Base-by-base conservation (phyloP, 139 green algal species). In the Tetradesmus lagerheimii region DNA sequence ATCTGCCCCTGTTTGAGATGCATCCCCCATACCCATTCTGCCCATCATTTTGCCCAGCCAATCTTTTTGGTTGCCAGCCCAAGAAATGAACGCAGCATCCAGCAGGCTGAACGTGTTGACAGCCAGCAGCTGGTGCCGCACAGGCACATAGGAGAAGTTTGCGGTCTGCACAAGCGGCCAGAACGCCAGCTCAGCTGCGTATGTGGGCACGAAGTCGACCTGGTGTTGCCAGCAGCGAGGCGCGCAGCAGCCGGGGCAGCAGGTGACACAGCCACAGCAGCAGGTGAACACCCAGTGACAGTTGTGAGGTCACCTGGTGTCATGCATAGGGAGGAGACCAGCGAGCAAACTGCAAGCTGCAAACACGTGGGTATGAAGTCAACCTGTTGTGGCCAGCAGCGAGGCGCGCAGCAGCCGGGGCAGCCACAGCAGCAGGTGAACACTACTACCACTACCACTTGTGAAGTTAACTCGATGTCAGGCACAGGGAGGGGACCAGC, bases 81-180 rank as follows among this genome's bases (percentile, higher is more conserved):
- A 95, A 25, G 57, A 91, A 1, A 95, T 90, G 79, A 95, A 95
- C 3, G 90, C 88, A 8, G 90, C 91, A 80, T 95, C 93, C 29
- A 95, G 29, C 20, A 96, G 79, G 2, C 89, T 92, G 41, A 94
- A 89, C 29, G 41, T 87, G 87, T 96, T 96, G 45, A 96, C 93
- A 11, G 90, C 93, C 75, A 96, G 90, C 91, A 96, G 90, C 90
- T 96, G 94, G 76, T 96, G 94, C 75, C 93, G 34, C 25, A 95
- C 80, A 1, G 94, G 94, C 11, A 89, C 85, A 16, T 57, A 34
- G 0, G 67, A 75, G 47, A 89, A 89, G 71, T 89, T 89, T 15
- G 80, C 16, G 34, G 81, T 77, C 80, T 91, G 88, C 64, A 91
- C 80, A n/a, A 84, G 3, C 5, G 93, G 93, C 93, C 93, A 95